Evolutionary conservation across 208 protist genomes (phyloP), one percentile per base, ranked within the genome.

Genomic region (Phytomonas serpens): DNA sequence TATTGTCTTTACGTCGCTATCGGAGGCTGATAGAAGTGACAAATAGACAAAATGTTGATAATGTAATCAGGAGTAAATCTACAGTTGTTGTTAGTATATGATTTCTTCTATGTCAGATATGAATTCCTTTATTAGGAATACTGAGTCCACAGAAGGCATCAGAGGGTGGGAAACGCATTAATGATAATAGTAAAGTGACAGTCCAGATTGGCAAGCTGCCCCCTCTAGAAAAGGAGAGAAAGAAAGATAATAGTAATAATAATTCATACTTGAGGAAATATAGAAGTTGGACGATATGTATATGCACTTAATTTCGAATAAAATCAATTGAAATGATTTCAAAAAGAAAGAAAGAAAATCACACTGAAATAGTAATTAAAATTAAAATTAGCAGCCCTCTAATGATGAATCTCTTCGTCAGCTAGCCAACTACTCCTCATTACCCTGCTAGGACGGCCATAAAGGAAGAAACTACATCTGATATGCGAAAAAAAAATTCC

Each of bases 261-360:
- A 42, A 65, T 65, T 11, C 62, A 38, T 65, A 3, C 14, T 34
- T 23, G 6, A 65, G 34, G 40, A 47, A 47, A 11, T 11, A 47
- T 47, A 47, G 40, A 11, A 47, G 40, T 47, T 47, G 40, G 40
- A 1, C 9, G 7, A 47, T 47, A 47, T 47, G 14, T 47, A 11
- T 10, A 47, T 47, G 40, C 40, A 47, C 40, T 47, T 47, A 23
- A 65, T 42, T 65, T 42, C 62, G 34, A 65, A 65, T 34, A 65
- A 65, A 65, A 2, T 65, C 13, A 42, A 42, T 65, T 65, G 9
- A 65, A 19, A 23, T 38, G 62, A 38, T 65, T 23, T 13, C 34
- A 38, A 19, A 23, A 65, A 65, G 14, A 19, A 42, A 65, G 9
- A 65, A 65, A 65, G 14, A 13, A 2, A 65, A 3, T 11, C 34